These are phyloP conservation scores for Aspergillus heteromorphus DNA, from an alignment of 495 filamentous ascomycete species.

Conservation along the genomic window DNA sequence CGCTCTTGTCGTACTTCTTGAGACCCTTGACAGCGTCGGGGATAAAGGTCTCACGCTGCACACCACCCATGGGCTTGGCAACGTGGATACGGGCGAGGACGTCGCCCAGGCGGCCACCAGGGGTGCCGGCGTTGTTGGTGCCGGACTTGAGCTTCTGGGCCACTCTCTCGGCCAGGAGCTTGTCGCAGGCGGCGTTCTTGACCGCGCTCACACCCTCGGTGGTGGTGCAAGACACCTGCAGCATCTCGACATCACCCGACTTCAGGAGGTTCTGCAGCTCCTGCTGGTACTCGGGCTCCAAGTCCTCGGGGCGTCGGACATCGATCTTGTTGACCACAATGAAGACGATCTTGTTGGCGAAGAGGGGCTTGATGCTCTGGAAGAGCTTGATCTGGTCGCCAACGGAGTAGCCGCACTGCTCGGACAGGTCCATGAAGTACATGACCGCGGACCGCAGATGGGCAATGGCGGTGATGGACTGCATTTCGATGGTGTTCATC, in stretches of 20 bases:
- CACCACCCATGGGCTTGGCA: conserved; percentile 80
- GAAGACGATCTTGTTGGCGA: conserved; percentile 95
- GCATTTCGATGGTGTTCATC: conserved; percentile 99
- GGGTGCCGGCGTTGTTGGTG: conserved; percentile 62
- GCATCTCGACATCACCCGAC: conserved; percentile 80
- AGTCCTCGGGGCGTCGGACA: conserved; percentile 77
- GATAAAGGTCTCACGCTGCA: conserved; percentile 74
- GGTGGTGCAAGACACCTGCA: conserved; percentile 90
- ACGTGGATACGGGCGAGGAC: conserved; percentile 93
- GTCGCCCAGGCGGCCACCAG: conserved; percentile 75
- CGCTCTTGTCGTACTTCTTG: conserved; percentile 84
- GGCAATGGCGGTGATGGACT: conserved; percentile 93
- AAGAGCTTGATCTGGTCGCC: conserved; percentile 87
- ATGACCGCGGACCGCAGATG: conserved; percentile 90
- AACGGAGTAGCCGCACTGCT: conserved; percentile 96
- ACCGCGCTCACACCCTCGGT: conserved; percentile 90
- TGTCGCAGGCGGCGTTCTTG: conserved; percentile 91
- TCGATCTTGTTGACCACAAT: conserved; percentile 98
- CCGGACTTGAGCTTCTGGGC: conserved; percentile 93
- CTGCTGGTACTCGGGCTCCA: conserved; percentile 73
- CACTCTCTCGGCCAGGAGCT: conserved; percentile 84
- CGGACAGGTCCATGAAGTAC: conserved; percentile 97
- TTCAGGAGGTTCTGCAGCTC: conserved; percentile 75
- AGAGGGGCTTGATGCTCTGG: conserved; percentile 91
- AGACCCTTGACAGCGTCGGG: conserved; percentile 74